Conservation (phyloP, 2,329 filamentous ascomycete species). For the Colletotrichum tanaceti region DNA sequence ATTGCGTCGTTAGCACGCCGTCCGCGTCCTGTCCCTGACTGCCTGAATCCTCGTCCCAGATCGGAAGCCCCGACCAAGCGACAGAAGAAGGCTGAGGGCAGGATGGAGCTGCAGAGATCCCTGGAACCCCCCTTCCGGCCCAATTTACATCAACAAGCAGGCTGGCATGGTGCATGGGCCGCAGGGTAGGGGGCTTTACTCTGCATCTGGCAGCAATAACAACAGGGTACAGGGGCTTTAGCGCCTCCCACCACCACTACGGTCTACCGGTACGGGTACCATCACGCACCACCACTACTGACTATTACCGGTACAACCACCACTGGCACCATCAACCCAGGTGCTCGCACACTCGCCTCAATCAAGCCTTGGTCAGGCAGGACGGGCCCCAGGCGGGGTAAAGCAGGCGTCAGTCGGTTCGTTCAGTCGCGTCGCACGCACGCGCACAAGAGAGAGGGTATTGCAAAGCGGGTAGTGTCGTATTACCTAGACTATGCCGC, state of each 20-base stretch:
- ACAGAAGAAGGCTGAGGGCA: background rate
- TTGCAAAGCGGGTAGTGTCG: conserved; percentile 2
- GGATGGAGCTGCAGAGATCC: conserved; percentile 5
- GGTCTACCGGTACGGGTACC: too few species aligned
- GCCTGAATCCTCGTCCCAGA: conserved; percentile 9
- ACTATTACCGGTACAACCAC: too few species aligned
- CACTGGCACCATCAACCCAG: too few species aligned
- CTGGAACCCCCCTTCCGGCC: conserved; percentile 12
- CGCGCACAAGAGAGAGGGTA: conserved; percentile 39
- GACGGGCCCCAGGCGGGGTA: conserved; percentile 35
- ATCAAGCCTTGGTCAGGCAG: conserved; percentile 7
- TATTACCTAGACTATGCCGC: conserved; percentile 21
- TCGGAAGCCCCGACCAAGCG: conserved; percentile 25
- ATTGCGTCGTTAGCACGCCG: conserved; percentile 7
- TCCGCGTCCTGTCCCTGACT: conserved; percentile 1
- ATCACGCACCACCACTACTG: too few species aligned
- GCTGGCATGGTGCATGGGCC: conserved; percentile 17
- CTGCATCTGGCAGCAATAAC: conserved; percentile 22
- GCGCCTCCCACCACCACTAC: background rate
- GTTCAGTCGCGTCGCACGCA: conserved; percentile 29
- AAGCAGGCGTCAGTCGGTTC: background rate
- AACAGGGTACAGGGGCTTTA: conserved; percentile 16
- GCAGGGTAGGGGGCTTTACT: conserved; percentile 18
- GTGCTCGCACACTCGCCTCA: background rate
- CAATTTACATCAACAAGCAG: conserved; percentile 24